Evolutionary conservation across 257 asterid species (phyloP), one percentile per base, ranked within the genome.

Genomic region (Forsythia viridissima): DNA sequence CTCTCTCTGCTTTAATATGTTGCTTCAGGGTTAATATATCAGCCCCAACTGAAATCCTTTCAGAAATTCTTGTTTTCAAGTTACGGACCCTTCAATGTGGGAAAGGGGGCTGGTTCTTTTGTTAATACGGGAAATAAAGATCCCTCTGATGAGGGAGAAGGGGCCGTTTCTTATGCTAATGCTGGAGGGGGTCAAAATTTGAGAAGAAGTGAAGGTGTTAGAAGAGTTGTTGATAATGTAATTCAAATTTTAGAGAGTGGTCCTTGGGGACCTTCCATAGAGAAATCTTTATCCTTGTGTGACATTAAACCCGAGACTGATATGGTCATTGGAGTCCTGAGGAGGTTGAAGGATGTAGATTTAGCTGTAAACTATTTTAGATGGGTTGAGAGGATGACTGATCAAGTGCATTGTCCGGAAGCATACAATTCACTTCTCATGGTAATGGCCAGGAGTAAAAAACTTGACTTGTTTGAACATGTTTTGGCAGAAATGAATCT

Each of bases 401-500:
- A 85, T 78, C 87, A 80, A 84, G 85, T 85, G 39, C 89, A 95
- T 84, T 80, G 87, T 42, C 92, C 90, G 4, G 96, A 91, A 85
- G 90, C 92, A 12, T 95, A 95, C 78, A 80, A 93, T 83, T 79
- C 92, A 13, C 97, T 93, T 82, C 92, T 95, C 82, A 76, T 89
- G 90, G 84, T 90, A 75, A 83, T 91, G 85, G 90, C 90, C 0
- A 90, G 91, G 88, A 87, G 87, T 80, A 91, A 78, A 81, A 88
- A 82, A 70, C 88, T 88, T 41, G 91, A 87, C 30, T 48, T 76
- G 41, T 72, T 93, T 13, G 93, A 87, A 71, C 88, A 87, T n/a
- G 79, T 93, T 81, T 84, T 93, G 79, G 97, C 90, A 82, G 97
- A 95, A 83, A 95, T 91, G 96, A 91, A 95, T 80, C 88, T 95